phyloP scores from a whole-genome alignment of 805 yeast species.

The Cyberlindnera xylosilytica region DNA sequence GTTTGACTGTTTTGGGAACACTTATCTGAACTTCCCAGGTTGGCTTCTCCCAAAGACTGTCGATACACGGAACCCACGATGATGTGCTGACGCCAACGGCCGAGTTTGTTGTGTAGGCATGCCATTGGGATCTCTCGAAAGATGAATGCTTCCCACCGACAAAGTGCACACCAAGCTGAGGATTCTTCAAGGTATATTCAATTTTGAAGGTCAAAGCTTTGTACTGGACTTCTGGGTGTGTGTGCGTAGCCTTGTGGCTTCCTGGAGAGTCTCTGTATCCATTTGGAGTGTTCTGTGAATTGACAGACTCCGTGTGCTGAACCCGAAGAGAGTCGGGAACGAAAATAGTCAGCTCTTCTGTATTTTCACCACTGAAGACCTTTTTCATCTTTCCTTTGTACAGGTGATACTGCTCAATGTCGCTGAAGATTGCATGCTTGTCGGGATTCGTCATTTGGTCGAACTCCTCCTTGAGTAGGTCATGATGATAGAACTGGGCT shows the following conservation, averaged over 20 bases:
- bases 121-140: slow-evolving; percentile 54
- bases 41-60: slow-evolving; percentile 79
- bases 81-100: slow-evolving; percentile 80
- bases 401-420: slow-evolving; percentile 55
- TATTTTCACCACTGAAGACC: slow-evolving; percentile 48
- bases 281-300: slow-evolving; percentile 34
- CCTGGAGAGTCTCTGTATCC: slow-evolving; percentile 37
- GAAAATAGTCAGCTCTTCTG: slow-evolving; percentile 62
- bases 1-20: slow-evolving; percentile 75
- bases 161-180: slow-evolving; percentile 73
- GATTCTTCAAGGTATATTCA: slow-evolving; percentile 60
- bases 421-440: slow-evolving; percentile 6
- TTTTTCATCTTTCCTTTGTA: slow-evolving; percentile 51
- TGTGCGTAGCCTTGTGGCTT: slow-evolving; percentile 24
- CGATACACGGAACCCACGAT: slow-evolving; percentile 98
- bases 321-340: slow-evolving; percentile 68
- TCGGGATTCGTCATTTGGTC: slow-evolving; percentile 30
- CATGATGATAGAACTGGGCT: slow-evolving; percentile 54
- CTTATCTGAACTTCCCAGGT: slow-evolving; percentile 92
- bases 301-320: slow-evolving; percentile 49
- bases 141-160: slow-evolving; percentile 54
- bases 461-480: slow-evolving; percentile 40
- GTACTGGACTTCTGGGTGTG: slow-evolving; percentile 45
- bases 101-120: slow-evolving; percentile 79
- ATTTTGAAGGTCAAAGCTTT: slow-evolving; percentile 74